Evolutionary conservation across 371 early-diverging fungal species (phyloP).

Genomic region (Capillidium heterosporum): DNA sequence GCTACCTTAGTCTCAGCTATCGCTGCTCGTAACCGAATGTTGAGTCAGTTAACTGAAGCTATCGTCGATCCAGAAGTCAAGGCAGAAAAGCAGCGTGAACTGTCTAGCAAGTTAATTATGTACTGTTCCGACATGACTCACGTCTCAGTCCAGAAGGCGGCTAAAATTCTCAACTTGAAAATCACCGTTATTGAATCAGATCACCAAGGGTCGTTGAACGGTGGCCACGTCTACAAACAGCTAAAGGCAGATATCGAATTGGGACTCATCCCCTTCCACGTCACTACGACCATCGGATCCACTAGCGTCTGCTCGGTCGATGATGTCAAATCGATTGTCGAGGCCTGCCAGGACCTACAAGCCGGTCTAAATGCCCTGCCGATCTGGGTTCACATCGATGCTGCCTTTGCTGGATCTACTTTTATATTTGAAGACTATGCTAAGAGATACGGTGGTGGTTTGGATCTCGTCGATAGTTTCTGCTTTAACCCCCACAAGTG

Average conservation of each 20-base stretch:
- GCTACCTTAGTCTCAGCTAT: slow-evolving; percentile 29
- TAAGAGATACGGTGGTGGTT: slow-evolving; percentile 15
- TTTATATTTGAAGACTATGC: slow-evolving; percentile 28
- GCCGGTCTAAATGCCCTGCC: slow-evolving; percentile 1
- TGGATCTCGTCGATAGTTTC: slow-evolving; percentile 25
- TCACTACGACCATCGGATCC: slow-evolving; percentile 34
- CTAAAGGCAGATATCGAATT: slow-evolving; percentile 19
- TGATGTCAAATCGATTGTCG: slow-evolving; percentile 23
- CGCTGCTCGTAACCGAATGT: slow-evolving; percentile 25
- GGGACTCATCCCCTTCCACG: slow-evolving; percentile 34
- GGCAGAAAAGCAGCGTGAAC: too few species aligned
- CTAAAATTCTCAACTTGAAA: slow-evolving; percentile 19
- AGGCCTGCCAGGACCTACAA: too few species aligned
- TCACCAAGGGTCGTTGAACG: slow-evolving; percentile 12
- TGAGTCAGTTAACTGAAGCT: slow-evolving; percentile 5
- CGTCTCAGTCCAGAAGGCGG: slow-evolving; percentile 23
- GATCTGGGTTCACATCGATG: slow-evolving; percentile 39
- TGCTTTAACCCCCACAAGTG: slow-evolving; percentile 38
- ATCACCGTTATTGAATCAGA: slow-evolving; percentile 15
- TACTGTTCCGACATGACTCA: slow-evolving; percentile 19
- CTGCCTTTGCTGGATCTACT: slow-evolving; percentile 37
- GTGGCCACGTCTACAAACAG: slow-evolving; percentile 12
- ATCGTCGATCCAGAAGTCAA: too few species aligned
- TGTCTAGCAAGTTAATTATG: slow-evolving; percentile 19
- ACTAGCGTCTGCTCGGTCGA: slow-evolving; percentile 30